Base-by-base conservation (phyloP, 345 rosid species). In the Laguncularia racemosa region DNA sequence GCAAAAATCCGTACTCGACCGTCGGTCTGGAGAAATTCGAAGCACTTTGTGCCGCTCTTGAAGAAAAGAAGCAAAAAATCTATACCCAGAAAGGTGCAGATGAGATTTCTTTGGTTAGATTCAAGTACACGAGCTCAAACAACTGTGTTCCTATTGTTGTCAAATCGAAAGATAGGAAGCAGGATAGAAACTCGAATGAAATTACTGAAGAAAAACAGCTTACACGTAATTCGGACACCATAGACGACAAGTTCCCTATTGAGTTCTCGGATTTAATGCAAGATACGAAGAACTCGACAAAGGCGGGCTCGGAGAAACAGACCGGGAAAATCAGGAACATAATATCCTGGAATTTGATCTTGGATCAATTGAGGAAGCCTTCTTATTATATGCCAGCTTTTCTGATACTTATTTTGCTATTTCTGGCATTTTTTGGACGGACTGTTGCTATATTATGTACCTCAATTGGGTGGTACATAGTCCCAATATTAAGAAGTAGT, bases 21-120 rank as follows among this genome's bases (percentile, higher is more conserved):
- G 83, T 83, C 14, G 91, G 97, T 19, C 89, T 79, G 1, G 95
- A 86, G 48, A 84, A 78, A 60, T 89, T 89, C 72, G 76, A 86
- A 16, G 78, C 82, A 17, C 95, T 86, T 63, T 55, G 82, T 55
- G 69, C 84, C 0, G 83, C 79, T 7, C 84, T 89, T 4, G 85
- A 82, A 50, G 80, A 79, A 71, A 84, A 84, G 67, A 73, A 67
- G 64, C 81, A 77, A 59, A 61, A 66, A 79, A 84, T 89, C 9
- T 82, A 78, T 65, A 77, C 95, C 0, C 70, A 76, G 53, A 60
- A 63, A 38, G 80, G 76, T 33, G 69, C 89, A 16, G 59, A 69
- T 2, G 80, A 84, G 2, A 69, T 78, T 0, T 72, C 91, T 14
- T 57, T 84, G 4, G 88, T 89, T 19, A 74, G 91, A 16, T 85